These are phyloP conservation scores for Thielaviopsis ethacetica DNA, from an alignment of 2,329 filamentous ascomycete genomes.

Conservation along the genomic window DNA sequence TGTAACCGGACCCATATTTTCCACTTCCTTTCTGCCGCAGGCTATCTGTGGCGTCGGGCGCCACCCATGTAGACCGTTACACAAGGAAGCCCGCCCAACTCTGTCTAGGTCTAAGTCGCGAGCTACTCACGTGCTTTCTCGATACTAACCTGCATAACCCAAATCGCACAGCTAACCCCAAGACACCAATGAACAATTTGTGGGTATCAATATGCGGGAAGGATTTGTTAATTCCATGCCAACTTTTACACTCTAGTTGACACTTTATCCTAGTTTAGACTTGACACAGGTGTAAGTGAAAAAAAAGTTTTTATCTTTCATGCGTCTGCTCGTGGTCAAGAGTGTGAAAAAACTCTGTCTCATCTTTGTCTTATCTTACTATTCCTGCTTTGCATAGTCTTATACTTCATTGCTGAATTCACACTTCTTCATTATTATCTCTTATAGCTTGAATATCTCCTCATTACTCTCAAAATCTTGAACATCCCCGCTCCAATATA, in stretches of 20 bases:
- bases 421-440: neutral
- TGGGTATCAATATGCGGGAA: neutral
- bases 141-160: neutral
- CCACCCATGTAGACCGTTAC: neutral
- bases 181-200: neutral
- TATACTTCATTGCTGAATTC: neutral
- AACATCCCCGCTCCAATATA: neutral
- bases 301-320: neutral
- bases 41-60: neutral
- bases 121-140: neutral
- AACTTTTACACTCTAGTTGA: too few relatives aligned
- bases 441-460: too few relatives aligned
- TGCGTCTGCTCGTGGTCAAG: neutral
- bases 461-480: neutral
- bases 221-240: neutral
- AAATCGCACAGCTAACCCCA: neutral
- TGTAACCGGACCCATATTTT: neutral
- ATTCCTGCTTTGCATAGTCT: neutral
- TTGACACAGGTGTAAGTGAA: neutral
- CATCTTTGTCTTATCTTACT: neutral
- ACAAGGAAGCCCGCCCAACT: neutral
- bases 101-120: neutral
- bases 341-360: neutral
- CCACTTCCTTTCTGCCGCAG: neutral
- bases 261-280: neutral